Evolutionary conservation across 1,139 yeast species (phyloP).

Genomic region (Saccharomycopsis hybrid): DNA sequence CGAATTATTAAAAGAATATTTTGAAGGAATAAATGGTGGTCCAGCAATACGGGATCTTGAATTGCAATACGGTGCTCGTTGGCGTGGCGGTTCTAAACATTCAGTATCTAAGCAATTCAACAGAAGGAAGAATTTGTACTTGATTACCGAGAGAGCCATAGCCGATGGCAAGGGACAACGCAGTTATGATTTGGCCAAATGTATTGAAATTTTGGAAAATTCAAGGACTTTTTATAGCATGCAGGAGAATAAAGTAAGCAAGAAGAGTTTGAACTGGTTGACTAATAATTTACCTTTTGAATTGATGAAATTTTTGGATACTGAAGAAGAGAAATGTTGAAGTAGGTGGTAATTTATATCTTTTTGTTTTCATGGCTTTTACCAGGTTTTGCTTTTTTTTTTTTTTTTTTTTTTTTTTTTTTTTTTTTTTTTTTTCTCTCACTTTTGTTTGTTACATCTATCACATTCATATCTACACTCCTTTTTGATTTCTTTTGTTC

Average conservation of each 20-base stretch:
- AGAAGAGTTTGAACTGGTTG: constrained; percentile 17
- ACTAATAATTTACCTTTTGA: constrained; percentile 10
- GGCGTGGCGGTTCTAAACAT: constrained; percentile 40
- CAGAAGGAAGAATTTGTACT: constrained; percentile 32
- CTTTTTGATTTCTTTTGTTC: no score
- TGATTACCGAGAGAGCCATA: constrained; percentile 31
- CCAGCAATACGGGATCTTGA: constrained; percentile 42
- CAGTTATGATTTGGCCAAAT: constrained; percentile 27
- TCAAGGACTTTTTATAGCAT: constrained; percentile 7
- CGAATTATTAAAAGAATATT: constrained; percentile 16
- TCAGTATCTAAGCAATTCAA: constrained; percentile 26
- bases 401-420: no score
- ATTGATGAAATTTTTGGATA: constrained; percentile 3
- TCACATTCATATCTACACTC: no score
- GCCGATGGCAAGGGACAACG: constrained; percentile 25
- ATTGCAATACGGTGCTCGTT: constrained; percentile 39
- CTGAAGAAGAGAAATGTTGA: neutral
- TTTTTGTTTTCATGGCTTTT: no score
- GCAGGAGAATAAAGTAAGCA: neutral
- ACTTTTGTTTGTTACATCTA: no score
- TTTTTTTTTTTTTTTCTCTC: no score
- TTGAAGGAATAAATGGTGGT: constrained; percentile 39
- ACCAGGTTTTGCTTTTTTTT: no score
- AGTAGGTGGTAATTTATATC: no score
- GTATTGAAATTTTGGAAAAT: constrained; percentile 29